Base-by-base conservation (phyloP, 768 basidiomycete species). In the Tricholoma saponaceum region DNA sequence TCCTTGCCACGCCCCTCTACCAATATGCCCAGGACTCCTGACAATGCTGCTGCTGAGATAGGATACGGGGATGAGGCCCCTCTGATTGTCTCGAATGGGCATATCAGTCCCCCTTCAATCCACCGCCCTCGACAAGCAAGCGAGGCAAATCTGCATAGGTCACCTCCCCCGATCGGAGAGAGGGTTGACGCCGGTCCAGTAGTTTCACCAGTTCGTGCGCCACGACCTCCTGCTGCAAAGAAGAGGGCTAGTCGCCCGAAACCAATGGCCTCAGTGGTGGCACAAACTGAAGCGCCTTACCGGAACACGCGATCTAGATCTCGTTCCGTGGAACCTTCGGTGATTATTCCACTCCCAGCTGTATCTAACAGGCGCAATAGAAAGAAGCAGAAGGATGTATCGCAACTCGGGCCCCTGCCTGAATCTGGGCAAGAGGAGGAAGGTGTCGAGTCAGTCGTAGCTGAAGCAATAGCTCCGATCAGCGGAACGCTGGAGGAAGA, bases 221-320 rank as follows among this genome's bases (percentile, higher is more conserved):
- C 47, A 8, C 26, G 47, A 30, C 47, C 47, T 30, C 25, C n/a
- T 16, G 16, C 47, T 28, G 25, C 26, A 28, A 49, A 30, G 26
- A 28, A n/a, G 14, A 49, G 3, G 22, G 25, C 47, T 28, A 18
- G 26, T 18, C 47, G 47, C 28, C 47, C 16, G 26, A 25, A 25
- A 30, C n/a, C 26, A 28, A 7, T 5, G 18, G 25, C n/a, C 16
- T 6, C 25, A 5, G 25, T 12, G 20, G 22, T 35, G 16, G 37
- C 37, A 43, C 22, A 55, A 8, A 12, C 18, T 14, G 62, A 64
- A 49, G 64, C 70, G 43, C 71, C 74, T 9, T 72, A 67, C 59
- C 64, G 65, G 35, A 72, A 73, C 58, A 74, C 74, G 2, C 67
- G 76, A 20, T 69, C 72, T 0, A 58, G 70, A 16, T 72, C 73